Evolutionary conservation across 306 rosid genomes (phyloP), one percentile per base, ranked within the genome.

Genomic region (Inga leiocalycina): DNA sequence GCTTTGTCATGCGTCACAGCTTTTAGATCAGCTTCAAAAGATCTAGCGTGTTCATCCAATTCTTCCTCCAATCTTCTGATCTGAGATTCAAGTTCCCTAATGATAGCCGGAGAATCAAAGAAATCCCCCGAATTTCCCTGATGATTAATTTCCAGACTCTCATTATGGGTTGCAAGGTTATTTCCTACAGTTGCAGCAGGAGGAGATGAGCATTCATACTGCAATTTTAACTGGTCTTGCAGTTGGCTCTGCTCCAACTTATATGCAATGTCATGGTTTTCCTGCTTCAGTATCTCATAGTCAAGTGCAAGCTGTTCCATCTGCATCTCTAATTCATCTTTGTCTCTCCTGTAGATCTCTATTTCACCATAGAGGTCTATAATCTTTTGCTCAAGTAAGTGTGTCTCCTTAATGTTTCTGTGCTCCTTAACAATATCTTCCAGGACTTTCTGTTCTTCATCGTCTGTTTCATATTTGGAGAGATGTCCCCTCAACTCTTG

Each of bases 301-400:
- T 97, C 99, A 46, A 97, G 97, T 35, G 98, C 99, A 83, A 97
- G 97, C 88, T 97, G 99, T 89, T 97, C 99, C 91, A 97, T 89
- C 86, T 92, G 98, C 94, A 92, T 94, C 88, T 97, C 99, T 35
- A 97, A 86, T 81, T 94, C 99, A 73, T 97, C 99, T 89, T 89
- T 97, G 83, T 97, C 97, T 88, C 95, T 89, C 76, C 89, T 91
- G 81, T 90, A 92, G 81, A 92, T 88, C 87, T 97, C 99, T 82
- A 97, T 86, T 88, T 94, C 98, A 41, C 94, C 83, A 79, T 85
- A 85, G 79, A 97, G 97, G 79, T 97, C 97, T 30, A 80, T 71
- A 77, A 94, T 86, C 84, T 90, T 92, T 84, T 89, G 92, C 87
- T 91, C 98, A 67, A 94, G 85, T 46, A 88, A 72, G 54, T 87